A percentile compares a stretch with the other conserved stretches of the same genome.
These are phyloP conservation scores for Aspergillus transmontanensis DNA, from an alignment of 2,329 filamentous ascomycete species.

Conservation along the genomic window DNA sequence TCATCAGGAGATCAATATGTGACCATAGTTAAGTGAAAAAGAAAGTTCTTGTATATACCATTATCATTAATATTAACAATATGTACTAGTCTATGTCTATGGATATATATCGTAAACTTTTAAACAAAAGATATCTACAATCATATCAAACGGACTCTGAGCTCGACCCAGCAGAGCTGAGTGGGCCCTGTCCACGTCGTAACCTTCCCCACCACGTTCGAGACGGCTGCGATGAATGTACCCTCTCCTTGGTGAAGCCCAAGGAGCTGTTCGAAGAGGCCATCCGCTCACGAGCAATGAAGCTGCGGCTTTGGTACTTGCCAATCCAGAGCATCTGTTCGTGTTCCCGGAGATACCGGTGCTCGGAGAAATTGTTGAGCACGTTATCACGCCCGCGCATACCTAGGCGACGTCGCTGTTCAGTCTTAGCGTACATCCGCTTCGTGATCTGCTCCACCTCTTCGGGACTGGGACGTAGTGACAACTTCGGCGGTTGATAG, in stretches of 20 bases:
- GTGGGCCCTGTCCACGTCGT: not conserved
- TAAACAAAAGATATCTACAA: not conserved
- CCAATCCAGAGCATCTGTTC: conserved; percentile 62
- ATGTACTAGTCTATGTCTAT: conserved; percentile 1
- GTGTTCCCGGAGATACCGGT: conserved; percentile 63
- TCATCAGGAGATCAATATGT: too few relatives aligned
- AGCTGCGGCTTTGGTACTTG: conserved; percentile 25
- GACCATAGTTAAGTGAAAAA: too few relatives aligned
- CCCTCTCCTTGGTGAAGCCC: not conserved
- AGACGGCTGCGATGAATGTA: not conserved
- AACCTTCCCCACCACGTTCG: not conserved
- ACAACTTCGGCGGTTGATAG: conserved; percentile 44
- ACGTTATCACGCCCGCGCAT: conserved; percentile 62
- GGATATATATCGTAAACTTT: not conserved
- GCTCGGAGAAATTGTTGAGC: conserved; percentile 60
- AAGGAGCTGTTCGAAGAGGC: not conserved
- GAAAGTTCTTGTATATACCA: not conserved
- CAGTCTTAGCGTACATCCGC: conserved; percentile 62
- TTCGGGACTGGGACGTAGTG: conserved; percentile 51
- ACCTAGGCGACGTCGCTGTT: conserved; percentile 58
- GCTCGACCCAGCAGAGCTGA: not conserved
- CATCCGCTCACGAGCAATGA: not conserved
- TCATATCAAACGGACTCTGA: not conserved
- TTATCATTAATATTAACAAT: not conserved
- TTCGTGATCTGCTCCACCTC: conserved; percentile 58